Base-by-base conservation (phyloP, 139 green algal species). In the Volvox reticuliferus region DNA sequence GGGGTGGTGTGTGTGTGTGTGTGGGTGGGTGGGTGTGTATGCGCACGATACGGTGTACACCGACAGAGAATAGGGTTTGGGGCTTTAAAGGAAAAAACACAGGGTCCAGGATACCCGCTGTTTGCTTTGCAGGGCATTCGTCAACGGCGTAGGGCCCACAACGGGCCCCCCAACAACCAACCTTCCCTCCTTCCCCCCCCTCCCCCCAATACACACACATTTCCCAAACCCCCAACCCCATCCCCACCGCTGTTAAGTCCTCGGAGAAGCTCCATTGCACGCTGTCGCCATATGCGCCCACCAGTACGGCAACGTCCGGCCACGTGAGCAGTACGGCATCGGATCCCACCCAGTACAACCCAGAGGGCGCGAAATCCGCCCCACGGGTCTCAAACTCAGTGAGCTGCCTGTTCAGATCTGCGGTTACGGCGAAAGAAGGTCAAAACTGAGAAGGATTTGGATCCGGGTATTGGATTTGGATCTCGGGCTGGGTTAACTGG, bases 311-410 rank as follows among this genome's bases (percentile, higher is more conserved):
- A 96, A 92, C 91, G 95, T 96, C 96, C 83, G 96, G 91, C 96
- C 96, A 99, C 55, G 87, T 93, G 26, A 98, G 87, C 67, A 98
- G 92, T 67, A 99, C 95, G 0, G 91, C 95, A 85, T 99, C 97
- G 30, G 90, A 93, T 16, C 97, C 97, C 79, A 97, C 98, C 98
- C 98, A 99, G 14, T 91, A 92, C 77, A 99, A 69, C n/a, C 92
- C 80, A 18, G 94, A 68, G 32, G 97, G 96, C 18, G 88, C 88
- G 0, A 82, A 76, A 0, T 95, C 93, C 12, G 22, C 32, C 13
- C 93, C 94, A 30, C 95, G 83, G 28, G 95, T 97, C 37, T 97
- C 92, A 79, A 98, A 97, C 91, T 98, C 94, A 14, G 91, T 95
- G 35, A 98, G 93, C 44, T 89, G 89, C 24, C 92, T 92, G 26